Evolutionary conservation across 164 flowering plant genomes (phyloP), one percentile per base, ranked within the genome.

Genomic region (Pachysandra terminalis): DNA sequence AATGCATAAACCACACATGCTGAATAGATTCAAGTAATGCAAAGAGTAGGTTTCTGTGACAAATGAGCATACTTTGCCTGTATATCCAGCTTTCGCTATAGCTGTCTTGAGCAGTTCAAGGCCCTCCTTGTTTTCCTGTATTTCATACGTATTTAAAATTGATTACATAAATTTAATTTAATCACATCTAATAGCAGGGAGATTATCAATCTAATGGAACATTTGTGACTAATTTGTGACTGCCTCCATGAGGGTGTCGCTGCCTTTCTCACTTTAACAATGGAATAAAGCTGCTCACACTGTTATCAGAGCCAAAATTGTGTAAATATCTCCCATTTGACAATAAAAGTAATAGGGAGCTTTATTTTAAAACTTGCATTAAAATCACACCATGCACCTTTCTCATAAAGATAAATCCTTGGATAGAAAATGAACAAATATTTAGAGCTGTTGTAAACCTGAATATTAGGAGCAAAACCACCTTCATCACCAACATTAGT

Each of bases 401-500:
- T 55, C 28, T 16, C n/a, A n/a, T n/a, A n/a, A n/a, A n/a, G n/a
- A 24, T 2, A 13, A 32, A 12, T 14, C 24, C 35, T 19, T 45
- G 2, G 16, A 24, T 12, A 26, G 40, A 15, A 27, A 26, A 8
- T 14, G 40, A 58, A 26, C 5, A 10, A 15, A 5, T 14, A 55
- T 15, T 8, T 27, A 27, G 23, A 66, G 56, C 35, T 37, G 59
- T 23, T 35, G 21, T 56, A 22, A 22, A 78, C 82, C 79, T 81
- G 84, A 68, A 81, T 81, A 37, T 81, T 81, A 55, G 84, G 84
- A 51, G 84, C 84, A 74, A 81, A 81, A 59, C 82, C 84, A 79
- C 84, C 84, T 75, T 81, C 84, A 71, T 77, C 84, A 59, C 82
- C 82, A 69, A 81, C 81, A 73, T 79, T 79, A 3, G 82, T 79